Evolutionary conservation across 192 early-diverging fungal genomes (phyloP).

Genomic region (Coemansia sp.): DNA sequence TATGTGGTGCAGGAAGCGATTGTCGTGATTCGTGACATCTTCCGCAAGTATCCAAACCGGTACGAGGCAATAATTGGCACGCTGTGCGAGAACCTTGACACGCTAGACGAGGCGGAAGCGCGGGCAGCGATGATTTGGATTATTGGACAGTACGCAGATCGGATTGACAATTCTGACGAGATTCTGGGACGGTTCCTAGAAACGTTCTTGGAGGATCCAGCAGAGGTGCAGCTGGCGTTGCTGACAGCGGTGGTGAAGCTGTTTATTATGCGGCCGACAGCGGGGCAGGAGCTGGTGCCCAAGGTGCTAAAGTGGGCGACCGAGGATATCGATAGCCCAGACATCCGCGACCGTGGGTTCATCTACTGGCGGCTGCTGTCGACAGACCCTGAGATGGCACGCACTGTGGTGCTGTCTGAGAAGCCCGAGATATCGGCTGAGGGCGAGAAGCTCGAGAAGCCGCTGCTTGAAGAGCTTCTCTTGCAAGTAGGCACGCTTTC

Average conservation of each 20-base stretch:
- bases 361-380: conserved; percentile 98
- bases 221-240: conserved; percentile 87
- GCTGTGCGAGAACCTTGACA: conserved; percentile 94
- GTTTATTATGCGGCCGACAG: conserved; percentile 89
- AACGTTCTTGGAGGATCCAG: conserved; percentile 85
- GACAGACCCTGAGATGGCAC: conserved; percentile 77
- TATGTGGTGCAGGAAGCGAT: conserved; percentile 99
- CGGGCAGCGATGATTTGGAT: conserved; percentile 99
- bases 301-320: conserved; percentile 94
- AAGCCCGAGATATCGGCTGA: conserved; percentile 94
- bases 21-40: conserved; percentile 97
- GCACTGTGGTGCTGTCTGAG: conserved; percentile 82
- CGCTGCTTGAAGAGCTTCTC: conserved; percentile 83
- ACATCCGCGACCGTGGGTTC: conserved; percentile 95
- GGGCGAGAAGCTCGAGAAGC: conserved; percentile 85
- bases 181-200: conserved; percentile 86
- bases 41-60: conserved; percentile 95
- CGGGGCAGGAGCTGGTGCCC: conserved; percentile 89
- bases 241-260: conserved; percentile 96
- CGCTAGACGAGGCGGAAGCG: conserved; percentile 95
- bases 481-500: conserved; percentile 84
- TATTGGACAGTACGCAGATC: conserved; percentile 95
- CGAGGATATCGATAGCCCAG: conserved; percentile 93
- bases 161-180: conserved; percentile 95
- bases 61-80: conserved; percentile 93